Conservation (phyloP, 1,284 basidiomycete species). For the Inonotus hispidus region DNA sequence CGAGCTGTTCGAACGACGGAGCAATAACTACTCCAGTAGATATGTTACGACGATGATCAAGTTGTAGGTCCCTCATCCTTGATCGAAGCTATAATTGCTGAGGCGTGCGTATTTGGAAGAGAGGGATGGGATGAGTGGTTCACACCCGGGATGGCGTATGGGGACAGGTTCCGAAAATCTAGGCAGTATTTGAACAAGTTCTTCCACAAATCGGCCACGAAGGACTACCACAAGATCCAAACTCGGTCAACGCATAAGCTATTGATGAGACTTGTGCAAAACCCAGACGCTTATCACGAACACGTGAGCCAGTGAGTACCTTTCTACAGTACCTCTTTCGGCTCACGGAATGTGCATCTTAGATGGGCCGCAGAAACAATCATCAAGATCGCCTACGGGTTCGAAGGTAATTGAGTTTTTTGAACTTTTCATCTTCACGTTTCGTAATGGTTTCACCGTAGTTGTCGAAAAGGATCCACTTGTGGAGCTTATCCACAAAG, state of each 20-base stretch:
- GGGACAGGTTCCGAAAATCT: background rate
- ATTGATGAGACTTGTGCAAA: background rate
- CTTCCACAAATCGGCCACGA: background rate
- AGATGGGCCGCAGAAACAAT: background rate
- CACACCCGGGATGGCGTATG: slow-evolving; percentile 4
- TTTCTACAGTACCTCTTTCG: no score
- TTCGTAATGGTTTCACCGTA: background rate
- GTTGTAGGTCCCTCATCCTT: slow-evolving; percentile 26
- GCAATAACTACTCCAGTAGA: slow-evolving; percentile 65
- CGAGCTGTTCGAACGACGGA: slow-evolving; percentile 64
- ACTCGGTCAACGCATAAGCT: background rate
- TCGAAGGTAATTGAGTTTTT: background rate
- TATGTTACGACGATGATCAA: slow-evolving; percentile 43
- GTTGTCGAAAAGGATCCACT: slow-evolving; percentile 6
- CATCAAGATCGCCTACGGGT: slow-evolving; percentile 9
- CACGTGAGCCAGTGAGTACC: background rate
- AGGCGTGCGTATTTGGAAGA: background rate
- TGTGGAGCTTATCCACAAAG: slow-evolving; percentile 10
- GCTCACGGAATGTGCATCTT: background rate
- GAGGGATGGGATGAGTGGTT: slow-evolving; percentile 12
- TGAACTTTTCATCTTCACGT: background rate
- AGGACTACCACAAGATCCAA: background rate
- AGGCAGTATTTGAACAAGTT: slow-evolving; percentile 1
- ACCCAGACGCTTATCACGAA: background rate
- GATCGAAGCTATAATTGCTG: background rate